Base-by-base conservation (phyloP, 805 yeast species). In the Candida silvicultrix region DNA sequence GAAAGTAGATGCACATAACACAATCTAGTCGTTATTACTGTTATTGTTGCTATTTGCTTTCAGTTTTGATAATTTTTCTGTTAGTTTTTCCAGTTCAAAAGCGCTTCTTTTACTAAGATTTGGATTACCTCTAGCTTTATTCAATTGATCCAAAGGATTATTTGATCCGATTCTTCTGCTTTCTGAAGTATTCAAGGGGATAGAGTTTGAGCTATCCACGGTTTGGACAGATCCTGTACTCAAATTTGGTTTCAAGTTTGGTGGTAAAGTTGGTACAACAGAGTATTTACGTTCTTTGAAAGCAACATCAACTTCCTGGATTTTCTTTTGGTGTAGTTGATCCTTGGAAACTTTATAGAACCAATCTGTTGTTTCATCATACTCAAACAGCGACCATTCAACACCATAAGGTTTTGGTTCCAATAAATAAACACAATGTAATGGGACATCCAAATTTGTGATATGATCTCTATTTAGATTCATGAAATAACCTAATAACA, bases 321-420 rank as follows among this genome's bases (percentile, higher is more conserved):
- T 80, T 53, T 78, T 84, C 32, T 65, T 70, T 20, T 71, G 67
- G 46, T 70, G 68, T 42, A 71, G 50, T 41, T 67, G 67, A 8
- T 68, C 64, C 41, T 70, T 64, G 5, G 70, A 67, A 4, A 89
- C 83, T 56, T 85, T 79, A 45, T 69, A 75, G 67, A 92, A 92
- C 83, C 88, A 80, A 61, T 89, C 90, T 37, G 74, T 65, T 2
- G 65, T 66, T 54, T 90, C 97, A 56, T 87, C 85, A 66, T 83
- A 92, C 62, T 89, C 96, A 66, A 83, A 92, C 62, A 90, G 71
- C 14, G 85, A 77, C 89, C 96, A 92, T 49, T 89, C 95, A 2
- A 95, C 95, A 2, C 98, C 98, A 64, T 89, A 92, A 0, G 98
- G 97, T 63, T 87, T 88, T 42, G 92, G 89, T 59, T 92, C 97